Percentiles rank a stretch among this genome's conserved stretches.
Conservation (phyloP, 2,329 filamentous ascomycete species). For the Zymoseptoria pseudotritici region DNA sequence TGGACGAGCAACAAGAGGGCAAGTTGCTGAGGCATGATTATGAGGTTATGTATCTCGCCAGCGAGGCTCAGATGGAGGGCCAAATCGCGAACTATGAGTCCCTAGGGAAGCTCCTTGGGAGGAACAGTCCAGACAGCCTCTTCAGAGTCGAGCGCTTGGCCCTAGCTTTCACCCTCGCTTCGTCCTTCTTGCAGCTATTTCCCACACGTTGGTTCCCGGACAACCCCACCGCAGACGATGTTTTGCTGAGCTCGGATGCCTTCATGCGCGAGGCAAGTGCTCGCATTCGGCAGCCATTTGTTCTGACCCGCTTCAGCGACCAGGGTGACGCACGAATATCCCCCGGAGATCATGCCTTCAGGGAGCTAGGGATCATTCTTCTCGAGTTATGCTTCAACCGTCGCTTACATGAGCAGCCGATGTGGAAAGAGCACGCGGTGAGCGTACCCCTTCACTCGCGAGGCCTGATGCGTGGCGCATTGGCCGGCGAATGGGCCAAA, state of each 20-base stretch:
- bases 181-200: slow-evolving; percentile 22
- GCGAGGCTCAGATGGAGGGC: neutral
- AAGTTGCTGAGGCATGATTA: too few species aligned
- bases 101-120: slow-evolving; percentile 4
- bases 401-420: slow-evolving; percentile 5
- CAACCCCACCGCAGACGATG: slow-evolving; percentile 1
- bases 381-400: slow-evolving; percentile 14
- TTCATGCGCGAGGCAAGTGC: too few species aligned
- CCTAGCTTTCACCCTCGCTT: slow-evolving; percentile 20
- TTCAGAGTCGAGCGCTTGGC: slow-evolving; percentile 21
- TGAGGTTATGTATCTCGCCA: neutral
- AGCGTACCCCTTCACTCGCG: too few species aligned
- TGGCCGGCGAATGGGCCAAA: slow-evolving; percentile 10
- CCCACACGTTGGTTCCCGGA: slow-evolving; percentile 21
- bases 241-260: too few species aligned
- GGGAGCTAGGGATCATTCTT: slow-evolving; percentile 7
- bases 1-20: too few species aligned
- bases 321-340: too few species aligned
- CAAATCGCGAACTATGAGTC: too few species aligned
- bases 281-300: too few species aligned
- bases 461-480: slow-evolving; percentile 5
- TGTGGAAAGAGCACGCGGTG: slow-evolving; percentile 6
- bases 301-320: too few species aligned
- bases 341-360: too few species aligned
- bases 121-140: slow-evolving; percentile 4